Evolutionary conservation across 169 alveolate species (phyloP), one percentile per base, ranked within the genome.

Genomic region (Eimeria acervulina): DNA sequence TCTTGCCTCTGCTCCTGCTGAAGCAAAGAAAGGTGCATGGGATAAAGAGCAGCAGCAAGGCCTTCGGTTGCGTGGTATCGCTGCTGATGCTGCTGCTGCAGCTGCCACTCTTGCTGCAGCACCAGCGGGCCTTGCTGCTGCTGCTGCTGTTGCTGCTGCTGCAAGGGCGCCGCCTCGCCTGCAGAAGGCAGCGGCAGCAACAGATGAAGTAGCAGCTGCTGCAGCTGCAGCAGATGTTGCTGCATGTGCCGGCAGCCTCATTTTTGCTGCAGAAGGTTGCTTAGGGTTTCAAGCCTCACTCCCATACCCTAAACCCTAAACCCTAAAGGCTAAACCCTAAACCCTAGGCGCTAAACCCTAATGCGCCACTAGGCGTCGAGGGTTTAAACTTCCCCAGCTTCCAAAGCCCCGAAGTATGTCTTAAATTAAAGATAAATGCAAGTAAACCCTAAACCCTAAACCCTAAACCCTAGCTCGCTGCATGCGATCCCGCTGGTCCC

Each of bases 101-200:
- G 47, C 10, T 40, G n/a, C 52, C 0, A 2, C 52, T 38, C 31
- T n/a, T 15, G 47, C 85, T 0, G 47, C 74, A 63, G 74, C 33
- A n/a, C 26, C 33, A 23, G 52, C 2, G 3, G 2, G 52, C 2
- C 40, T 40, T 70, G 81, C 81, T 70, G 81, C 81, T 5, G 40
- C 36, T 74, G 85, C 85, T 74, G 85, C 59, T 74, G 59, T 17
- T 40, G 85, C 85, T 74, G 85, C 52, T 26, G 38, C 74, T 26
- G 74, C 85, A 7, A 63, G 5, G 36, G 74, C 36, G 36, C 74
- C 74, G 21, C 74, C 38, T n/a, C 74, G 74, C 8, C 74, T 26
- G 74, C 17, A 63, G 33, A 23, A 63, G 74, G 74, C 21, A 21
- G 36, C 74, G 3, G 74, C 74, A 63, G 36, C 74, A 63, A 63